Base-by-base conservation (phyloP, 2,329 filamentous ascomycete species). In the Paecilomyces niveus region DNA sequence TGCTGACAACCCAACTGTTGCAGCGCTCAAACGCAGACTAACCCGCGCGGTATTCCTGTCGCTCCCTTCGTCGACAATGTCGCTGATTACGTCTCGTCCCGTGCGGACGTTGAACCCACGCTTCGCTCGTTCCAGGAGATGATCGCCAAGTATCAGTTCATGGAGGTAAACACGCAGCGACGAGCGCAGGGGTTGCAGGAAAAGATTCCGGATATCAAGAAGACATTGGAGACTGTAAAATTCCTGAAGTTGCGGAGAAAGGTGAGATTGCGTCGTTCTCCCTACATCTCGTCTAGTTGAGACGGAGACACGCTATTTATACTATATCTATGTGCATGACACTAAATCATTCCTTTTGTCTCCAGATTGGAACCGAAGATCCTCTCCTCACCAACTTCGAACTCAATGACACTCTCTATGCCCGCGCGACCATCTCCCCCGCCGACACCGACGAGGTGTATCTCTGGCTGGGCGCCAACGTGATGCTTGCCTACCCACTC, bases 401-500 rank as follows among this genome's bases (percentile, higher is more conserved):
- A 77, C 83, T 99, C 57, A 97, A 97, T 78, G 93, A 97, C 71
- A 99, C 94, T 1, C 81, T 99, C 8, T 97, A 92, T 70, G 90
- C 92, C 21, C 94, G 92, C 73, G 94, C 94, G 11, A 83, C 86
- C 52, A 85, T 97, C 58, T 86, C 88, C 22, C 85, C 88, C 1
- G 91, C 90, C 0, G 86, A 76, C 54, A 72, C 75, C 1, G 74
- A 96, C 7, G 93, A 99, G 72, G 93, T 99, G 11, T 78, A 96
- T 71, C 82, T 99, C 57, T 99, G 94, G 94, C 83, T 99, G n/a
- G 94, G 94, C 33, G 93, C 94, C 58, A 99, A 99, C 68, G 92
- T 97, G 54, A 99, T 99, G 94, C 81, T 99, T 59, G 86, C 94
- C 55, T 99, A 99, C 72, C 90, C 92, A 3, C 87, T 97, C 62